These are phyloP conservation scores for Zizania palustris DNA, from an alignment of 202 grass and related monocot species.

Conservation along the genomic window DNA sequence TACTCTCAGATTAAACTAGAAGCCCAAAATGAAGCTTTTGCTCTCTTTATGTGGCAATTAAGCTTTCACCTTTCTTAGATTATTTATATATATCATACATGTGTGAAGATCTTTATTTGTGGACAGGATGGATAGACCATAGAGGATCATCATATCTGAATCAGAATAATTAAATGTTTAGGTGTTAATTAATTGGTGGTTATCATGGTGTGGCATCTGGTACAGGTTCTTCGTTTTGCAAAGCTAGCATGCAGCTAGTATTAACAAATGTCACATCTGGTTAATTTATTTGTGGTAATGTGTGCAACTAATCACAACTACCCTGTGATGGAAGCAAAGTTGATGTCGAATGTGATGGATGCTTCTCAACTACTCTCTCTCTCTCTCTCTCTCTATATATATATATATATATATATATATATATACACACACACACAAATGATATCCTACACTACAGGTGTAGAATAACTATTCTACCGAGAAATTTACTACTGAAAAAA, in stretches of 20 bases:
- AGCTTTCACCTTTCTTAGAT: constrained; percentile 18
- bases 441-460: too few species aligned
- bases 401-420: too few species aligned
- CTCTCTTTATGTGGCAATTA: constrained; percentile 17
- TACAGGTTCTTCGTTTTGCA: constrained; percentile 10
- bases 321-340: constrained; percentile 41
- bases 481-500: too few species aligned
- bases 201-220: background rate
- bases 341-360: constrained; percentile 38
- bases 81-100: background rate
- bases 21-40: background rate
- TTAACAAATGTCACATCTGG: constrained; percentile 48
- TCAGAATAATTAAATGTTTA: background rate
- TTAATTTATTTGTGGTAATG: constrained; percentile 35
- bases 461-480: too few species aligned
- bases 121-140: background rate
- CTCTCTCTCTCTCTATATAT: too few species aligned
- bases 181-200: background rate
- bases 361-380: constrained; percentile 45
- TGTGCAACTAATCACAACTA: constrained; percentile 38
- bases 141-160: background rate
- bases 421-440: too few species aligned
- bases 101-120: background rate
- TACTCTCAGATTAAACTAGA: background rate
- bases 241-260: constrained; percentile 1